Evolutionary conservation across 768 basidiomycete genomes (phyloP), one percentile per base, ranked within the genome.

Genomic region (Mycena leptocephala): DNA sequence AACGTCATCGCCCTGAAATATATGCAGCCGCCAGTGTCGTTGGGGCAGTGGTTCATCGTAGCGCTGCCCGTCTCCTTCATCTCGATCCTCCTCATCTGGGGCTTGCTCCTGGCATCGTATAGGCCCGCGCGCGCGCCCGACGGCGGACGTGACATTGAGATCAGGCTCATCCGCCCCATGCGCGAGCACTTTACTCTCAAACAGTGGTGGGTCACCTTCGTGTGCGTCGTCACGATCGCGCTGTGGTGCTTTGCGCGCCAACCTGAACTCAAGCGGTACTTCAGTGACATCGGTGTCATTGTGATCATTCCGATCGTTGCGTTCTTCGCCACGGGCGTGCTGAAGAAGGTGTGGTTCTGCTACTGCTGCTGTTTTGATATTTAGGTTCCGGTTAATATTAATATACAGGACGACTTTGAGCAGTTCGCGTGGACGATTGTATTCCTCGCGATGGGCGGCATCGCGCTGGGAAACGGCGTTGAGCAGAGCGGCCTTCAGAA

Each of bases 261-360:
- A 80, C 43, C 18, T 1, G 39, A 18, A 10, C 91, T 99, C 67
- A 92, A 97, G 81, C 84, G 87, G 9, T 87, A 87, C 59, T 89
- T 99, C 4, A 98, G 98, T 1, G 97, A 99, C 83, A 99, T 99
- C 97, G 98, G 98, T 35, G 90, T 99, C 80, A 97, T 99, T 77
- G 97, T 97, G 2, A 93, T 99, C 78, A 89, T 99, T 55, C 98
- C 98, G 0, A 90, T 99, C 56, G 89, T 99, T 8, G 94, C 95
- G 1, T 99, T 99, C 87, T 99, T 99, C 84, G 95, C 95, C 7
- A 96, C 97, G 0, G 96, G 96, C 0, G 93, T 99, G 8, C 86
- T 99, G 59, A 96, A 97, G 80, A 99, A 99, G 94, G 97, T 95
- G 26, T 56, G 26, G 35, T 13, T 6, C 24, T 24, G 41, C 74